Percentiles rank a stretch among this genome's conserved stretches.
Conservation (phyloP, 2,329 filamentous ascomycete genomes). For the Helicocarpus griseus region DNA sequence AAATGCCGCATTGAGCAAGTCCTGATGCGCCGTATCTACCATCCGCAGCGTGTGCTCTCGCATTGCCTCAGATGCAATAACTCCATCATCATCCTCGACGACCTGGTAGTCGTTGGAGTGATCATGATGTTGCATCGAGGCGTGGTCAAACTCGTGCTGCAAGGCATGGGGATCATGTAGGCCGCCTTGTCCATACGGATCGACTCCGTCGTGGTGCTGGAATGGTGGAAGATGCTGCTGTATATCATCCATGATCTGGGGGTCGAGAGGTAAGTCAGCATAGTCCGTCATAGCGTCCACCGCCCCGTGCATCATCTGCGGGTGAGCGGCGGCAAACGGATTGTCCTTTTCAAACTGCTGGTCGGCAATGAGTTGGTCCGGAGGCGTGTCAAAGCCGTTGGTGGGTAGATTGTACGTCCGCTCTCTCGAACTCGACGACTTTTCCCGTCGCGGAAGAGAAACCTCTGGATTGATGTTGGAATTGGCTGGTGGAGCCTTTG, state of each 20-base stretch:
- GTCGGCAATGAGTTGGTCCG: slow-evolving; percentile 10
- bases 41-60: slow-evolving; percentile 30
- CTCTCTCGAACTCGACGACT: slow-evolving; percentile 7
- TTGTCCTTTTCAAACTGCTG: slow-evolving; percentile 19
- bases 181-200: slow-evolving; percentile 21
- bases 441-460: slow-evolving; percentile 14
- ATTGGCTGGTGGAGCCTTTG: slow-evolving; percentile 42
- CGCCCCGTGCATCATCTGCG: slow-evolving; percentile 25
- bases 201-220: slow-evolving; percentile 30
- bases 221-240: slow-evolving; percentile 35
- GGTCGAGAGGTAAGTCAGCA: slow-evolving; percentile 48
- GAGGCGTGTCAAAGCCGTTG: slow-evolving; percentile 10
- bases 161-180: slow-evolving; percentile 21
- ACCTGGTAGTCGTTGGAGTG: slow-evolving; percentile 31
- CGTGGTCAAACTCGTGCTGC: slow-evolving; percentile 28
- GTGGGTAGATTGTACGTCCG: slow-evolving; percentile 8
- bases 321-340: slow-evolving; percentile 17
- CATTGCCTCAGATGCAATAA: slow-evolving; percentile 23
- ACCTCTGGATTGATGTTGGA: slow-evolving; percentile 7
- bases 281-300: slow-evolving; percentile 33
- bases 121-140: slow-evolving; percentile 28
- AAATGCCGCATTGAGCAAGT: slow-evolving; percentile 31
- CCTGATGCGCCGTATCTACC: slow-evolving; percentile 29
- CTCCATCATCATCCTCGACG: slow-evolving; percentile 30
- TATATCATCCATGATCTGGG: slow-evolving; percentile 50